Percentiles rank a stretch among this genome's conserved stretches.
These are phyloP conservation scores for Candida sanyaensis DNA, from an alignment of 1,139 yeast species.

Conservation along the genomic window DNA sequence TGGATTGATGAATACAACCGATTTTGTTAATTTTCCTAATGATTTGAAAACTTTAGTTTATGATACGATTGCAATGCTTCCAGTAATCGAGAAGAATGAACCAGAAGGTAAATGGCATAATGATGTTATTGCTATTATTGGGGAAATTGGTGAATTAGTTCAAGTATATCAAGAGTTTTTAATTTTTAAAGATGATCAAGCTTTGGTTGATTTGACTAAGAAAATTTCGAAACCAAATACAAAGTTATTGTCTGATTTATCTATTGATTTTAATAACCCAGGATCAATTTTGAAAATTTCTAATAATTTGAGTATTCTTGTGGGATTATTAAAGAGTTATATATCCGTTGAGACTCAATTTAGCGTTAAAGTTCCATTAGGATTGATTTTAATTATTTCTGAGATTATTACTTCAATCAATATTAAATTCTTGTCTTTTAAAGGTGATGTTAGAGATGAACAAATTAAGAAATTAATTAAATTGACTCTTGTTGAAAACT, in stretches of 20 bases:
- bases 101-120: slow-evolving; percentile 51
- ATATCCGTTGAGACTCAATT: slow-evolving; percentile 47
- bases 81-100: slow-evolving; percentile 55
- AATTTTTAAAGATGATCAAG: slow-evolving; percentile 57
- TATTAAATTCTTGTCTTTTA: slow-evolving; percentile 53
- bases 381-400: slow-evolving; percentile 46
- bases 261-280: slow-evolving; percentile 60
- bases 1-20: slow-evolving; percentile 28
- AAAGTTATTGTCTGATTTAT: slow-evolving; percentile 25
- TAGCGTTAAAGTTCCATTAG: slow-evolving; percentile 58
- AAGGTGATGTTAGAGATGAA: slow-evolving; percentile 59
- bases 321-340: slow-evolving; percentile 46
- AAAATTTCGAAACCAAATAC: slow-evolving; percentile 27
- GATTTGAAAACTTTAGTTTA: slow-evolving; percentile 44
- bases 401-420: slow-evolving; percentile 58
- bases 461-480: slow-evolving; percentile 39
- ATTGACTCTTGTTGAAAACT: slow-evolving; percentile 44
- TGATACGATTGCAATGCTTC: slow-evolving; percentile 59
- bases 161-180: slow-evolving; percentile 58
- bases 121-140: slow-evolving; percentile 33
- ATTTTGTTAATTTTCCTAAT: slow-evolving; percentile 32
- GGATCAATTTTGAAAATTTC: slow-evolving; percentile 51
- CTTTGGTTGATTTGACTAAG: slow-evolving; percentile 32
- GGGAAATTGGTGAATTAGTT: slow-evolving; percentile 55
- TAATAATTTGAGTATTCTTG: slow-evolving; percentile 47